A percentile compares a stretch with the other conserved stretches of the same genome.
phyloP scores from a whole-genome alignment of 225 moss, liverwort and hornwort genomes.

The Bryum argenteum region DNA sequence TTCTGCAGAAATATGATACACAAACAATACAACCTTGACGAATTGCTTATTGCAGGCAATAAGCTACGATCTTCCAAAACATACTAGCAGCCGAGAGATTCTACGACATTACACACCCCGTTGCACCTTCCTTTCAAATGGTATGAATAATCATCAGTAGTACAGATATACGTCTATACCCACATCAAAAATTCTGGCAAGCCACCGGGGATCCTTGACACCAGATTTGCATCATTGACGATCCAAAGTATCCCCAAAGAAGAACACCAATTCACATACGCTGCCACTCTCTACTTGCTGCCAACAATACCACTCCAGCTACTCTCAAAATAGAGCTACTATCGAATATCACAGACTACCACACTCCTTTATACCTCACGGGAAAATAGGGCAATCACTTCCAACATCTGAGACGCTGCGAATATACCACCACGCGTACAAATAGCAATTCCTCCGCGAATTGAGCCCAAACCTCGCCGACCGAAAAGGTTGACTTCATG shows the following conservation, averaged over 20 bases:
- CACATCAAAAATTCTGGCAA: background rate
- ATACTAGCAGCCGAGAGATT: constrained; percentile 6
- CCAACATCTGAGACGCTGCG: constrained; percentile 5
- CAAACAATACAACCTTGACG: constrained; percentile 36
- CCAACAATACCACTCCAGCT: background rate
- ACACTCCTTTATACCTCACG: background rate
- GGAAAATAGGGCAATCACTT: background rate
- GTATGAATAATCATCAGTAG: background rate
- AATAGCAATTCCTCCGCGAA: constrained; percentile 13
- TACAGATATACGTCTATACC: background rate
- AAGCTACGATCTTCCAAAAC: background rate
- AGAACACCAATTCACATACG: constrained; percentile 14
- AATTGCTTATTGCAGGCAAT: constrained; percentile 16
- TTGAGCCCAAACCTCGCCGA: constrained; percentile 9
- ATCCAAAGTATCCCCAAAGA: constrained; percentile 16
- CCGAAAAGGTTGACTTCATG: constrained; percentile 10
- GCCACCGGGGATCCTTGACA: constrained; percentile 12
- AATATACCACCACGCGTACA: constrained; percentile 14
- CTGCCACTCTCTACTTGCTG: constrained; percentile 6
- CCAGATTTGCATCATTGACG: constrained; percentile 20
- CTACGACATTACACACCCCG: background rate
- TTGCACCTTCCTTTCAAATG: background rate
- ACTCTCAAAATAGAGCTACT: background rate
- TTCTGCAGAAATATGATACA: constrained; percentile 30
- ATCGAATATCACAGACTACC: background rate